Evolutionary conservation across 495 filamentous ascomycete species (phyloP), one percentile per base, ranked within the genome.

Genomic region (Cercophora sp.): DNA sequence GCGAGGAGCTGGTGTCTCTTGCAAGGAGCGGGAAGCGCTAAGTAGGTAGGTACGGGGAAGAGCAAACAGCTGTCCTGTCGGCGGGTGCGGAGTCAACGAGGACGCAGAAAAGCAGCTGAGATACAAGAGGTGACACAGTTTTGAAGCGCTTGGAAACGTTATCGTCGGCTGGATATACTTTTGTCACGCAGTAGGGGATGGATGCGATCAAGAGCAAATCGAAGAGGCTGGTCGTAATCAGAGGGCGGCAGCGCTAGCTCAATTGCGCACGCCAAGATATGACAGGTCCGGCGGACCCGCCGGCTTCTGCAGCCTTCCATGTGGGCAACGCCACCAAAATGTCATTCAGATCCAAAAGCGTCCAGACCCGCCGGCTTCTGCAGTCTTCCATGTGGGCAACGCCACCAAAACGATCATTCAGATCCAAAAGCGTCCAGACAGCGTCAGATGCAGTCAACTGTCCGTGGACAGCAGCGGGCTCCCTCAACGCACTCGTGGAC

Each of bases 191-290:
- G 29, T 13, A 32, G 13, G 29, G 29, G 6, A 35, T 6, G 13
- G 29, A 32, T 32, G 29, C 29, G 29, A 32, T 32, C 29, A 32
- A 32, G 27, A 27, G 44, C 37, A 52, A 36, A 52, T 32, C 39
- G 26, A 29, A 42, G 48, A 51, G 48, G 36, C 40, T 44, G 50
- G 37, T 25, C 27, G 20, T 52, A 52, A 52, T 43, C 26, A 52
- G 39, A 25, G 23, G 25, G 26, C 23, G 8, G 18, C 18, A 47
- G 44, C 44, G 44, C 44, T 47, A 47, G 26, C 26, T 18, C 44
- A 47, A 47, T 47, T 47, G 44, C 44, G 44, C 44, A 32, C 44
- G 44, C 44, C 44, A 47, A 47, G 44, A 25, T 23, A 47, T n/a
- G 25, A 13, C 13, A 32, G 29, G 8, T 47, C 44, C 44, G 44